Evolutionary conservation across 1,139 yeast species (phyloP).

Genomic region (Candida frijolesensis): DNA sequence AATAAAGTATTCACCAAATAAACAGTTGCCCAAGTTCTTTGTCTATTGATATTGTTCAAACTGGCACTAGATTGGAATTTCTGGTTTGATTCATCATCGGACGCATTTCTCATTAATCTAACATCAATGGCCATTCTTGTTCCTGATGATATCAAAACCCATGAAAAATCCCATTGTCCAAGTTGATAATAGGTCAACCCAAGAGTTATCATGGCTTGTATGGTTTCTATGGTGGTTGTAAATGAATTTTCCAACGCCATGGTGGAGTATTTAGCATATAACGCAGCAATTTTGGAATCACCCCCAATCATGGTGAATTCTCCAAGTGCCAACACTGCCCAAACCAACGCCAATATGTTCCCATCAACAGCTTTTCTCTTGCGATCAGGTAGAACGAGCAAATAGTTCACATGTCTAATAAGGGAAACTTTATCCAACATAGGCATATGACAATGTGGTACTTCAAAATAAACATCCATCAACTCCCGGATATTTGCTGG

Average conservation of each 20-base stretch:
- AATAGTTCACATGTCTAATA: constrained; percentile 16
- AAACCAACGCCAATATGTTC: constrained; percentile 23
- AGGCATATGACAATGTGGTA: constrained; percentile 24
- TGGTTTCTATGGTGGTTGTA: constrained; percentile 27
- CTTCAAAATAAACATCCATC: constrained; percentile 22
- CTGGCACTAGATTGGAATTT: constrained; percentile 11
- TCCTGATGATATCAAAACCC: constrained; percentile 27
- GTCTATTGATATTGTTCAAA: constrained; percentile 21
- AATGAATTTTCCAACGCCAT: constrained; percentile 26
- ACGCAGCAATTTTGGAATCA: constrained; percentile 11
- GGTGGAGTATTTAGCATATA: constrained; percentile 24
- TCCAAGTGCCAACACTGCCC: constrained; percentile 26
- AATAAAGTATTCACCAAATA: constrained; percentile 24
- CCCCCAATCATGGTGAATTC: constrained; percentile 15
- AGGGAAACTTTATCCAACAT: constrained; percentile 23
- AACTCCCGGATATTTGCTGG: constrained; percentile 19
- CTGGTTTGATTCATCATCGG: constrained; percentile 15
- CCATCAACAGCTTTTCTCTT: constrained; percentile 19
- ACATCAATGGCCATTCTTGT: constrained; percentile 30
- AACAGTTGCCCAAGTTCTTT: constrained; percentile 29
- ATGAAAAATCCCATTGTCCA: constrained; percentile 29
- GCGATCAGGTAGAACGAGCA: not conserved
- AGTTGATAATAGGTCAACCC: constrained; percentile 24
- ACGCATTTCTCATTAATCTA: constrained; percentile 22
- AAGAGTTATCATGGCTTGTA: constrained; percentile 25